phyloP scores from a whole-genome alignment of 805 yeast species.

The Kuraishia floccosa region DNA sequence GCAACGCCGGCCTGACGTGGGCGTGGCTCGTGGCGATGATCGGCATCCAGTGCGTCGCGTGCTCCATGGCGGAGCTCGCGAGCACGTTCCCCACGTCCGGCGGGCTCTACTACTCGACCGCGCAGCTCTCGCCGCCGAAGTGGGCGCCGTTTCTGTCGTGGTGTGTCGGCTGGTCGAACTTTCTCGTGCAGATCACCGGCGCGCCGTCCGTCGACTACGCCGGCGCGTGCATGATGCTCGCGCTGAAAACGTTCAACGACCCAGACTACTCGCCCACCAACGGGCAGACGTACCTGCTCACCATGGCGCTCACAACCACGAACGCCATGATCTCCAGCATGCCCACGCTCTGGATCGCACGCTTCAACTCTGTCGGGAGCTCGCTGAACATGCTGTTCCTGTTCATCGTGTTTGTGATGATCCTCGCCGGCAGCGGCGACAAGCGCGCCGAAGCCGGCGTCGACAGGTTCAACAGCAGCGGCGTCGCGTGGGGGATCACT shows the following conservation, averaged over 20 bases:
- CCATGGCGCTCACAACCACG: slow-evolving; percentile 36
- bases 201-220: slow-evolving; percentile 50
- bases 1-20: slow-evolving; percentile 58
- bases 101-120: slow-evolving; percentile 61
- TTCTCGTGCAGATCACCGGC: slow-evolving; percentile 52
- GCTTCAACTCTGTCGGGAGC: slow-evolving; percentile 38
- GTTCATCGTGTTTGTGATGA: slow-evolving; percentile 38
- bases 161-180: slow-evolving; percentile 55
- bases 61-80: slow-evolving; percentile 54
- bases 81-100: slow-evolving; percentile 59
- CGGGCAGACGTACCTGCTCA: slow-evolving; percentile 39
- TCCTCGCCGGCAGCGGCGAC: slow-evolving; percentile 41
- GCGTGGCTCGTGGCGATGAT: slow-evolving; percentile 42
- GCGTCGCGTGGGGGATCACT: slow-evolving; percentile 40
- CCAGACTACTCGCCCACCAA: slow-evolving; percentile 26
- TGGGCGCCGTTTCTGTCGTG: slow-evolving; percentile 45
- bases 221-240: slow-evolving; percentile 45
- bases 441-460: slow-evolving; percentile 22
- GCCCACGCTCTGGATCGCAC: slow-evolving; percentile 44
- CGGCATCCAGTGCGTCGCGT: slow-evolving; percentile 46
- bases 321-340: slow-evolving; percentile 37
- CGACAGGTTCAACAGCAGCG: slow-evolving; percentile 37
- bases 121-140: slow-evolving; percentile 46
- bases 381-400: slow-evolving; percentile 35
- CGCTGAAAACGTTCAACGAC: slow-evolving; percentile 30